Evolutionary conservation across 2,329 filamentous ascomycete species (phyloP).

Genomic region (Cadophora gregata): DNA sequence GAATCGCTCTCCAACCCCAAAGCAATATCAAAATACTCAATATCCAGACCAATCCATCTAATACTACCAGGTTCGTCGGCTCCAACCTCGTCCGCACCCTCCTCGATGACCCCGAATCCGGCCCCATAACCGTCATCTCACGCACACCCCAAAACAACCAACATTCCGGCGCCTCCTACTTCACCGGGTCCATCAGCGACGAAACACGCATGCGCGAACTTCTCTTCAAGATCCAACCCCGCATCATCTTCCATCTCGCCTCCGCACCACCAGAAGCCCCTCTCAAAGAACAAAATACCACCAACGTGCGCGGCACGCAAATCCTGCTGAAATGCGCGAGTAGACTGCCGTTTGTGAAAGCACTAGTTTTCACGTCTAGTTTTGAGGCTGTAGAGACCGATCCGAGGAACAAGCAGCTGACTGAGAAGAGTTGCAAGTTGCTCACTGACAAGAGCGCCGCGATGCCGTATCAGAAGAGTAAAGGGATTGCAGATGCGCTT

Average conservation of each 20-base stretch:
- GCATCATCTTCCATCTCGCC: constrained; percentile 45
- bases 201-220: constrained; percentile 28
- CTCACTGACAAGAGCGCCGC: constrained; percentile 38
- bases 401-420: constrained; percentile 35
- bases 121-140: constrained; percentile 43
- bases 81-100: constrained; percentile 44
- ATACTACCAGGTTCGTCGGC: constrained; percentile 41
- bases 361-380: constrained; percentile 45
- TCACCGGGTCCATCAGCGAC: constrained; percentile 41
- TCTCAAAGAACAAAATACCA: constrained; percentile 34
- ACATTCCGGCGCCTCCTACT: constrained; percentile 38
- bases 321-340: constrained; percentile 39
- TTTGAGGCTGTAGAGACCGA: constrained; percentile 42
- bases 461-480: constrained; percentile 40
- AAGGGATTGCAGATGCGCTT: constrained; percentile 44
- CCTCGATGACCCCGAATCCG: constrained; percentile 34
- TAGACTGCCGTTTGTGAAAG: constrained; percentile 34
- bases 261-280: constrained; percentile 40
- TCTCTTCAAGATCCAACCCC: constrained; percentile 38
- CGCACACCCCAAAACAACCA: constrained; percentile 38
- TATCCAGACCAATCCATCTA: neutral
- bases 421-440: constrained; percentile 38
- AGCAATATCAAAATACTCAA: neutral
- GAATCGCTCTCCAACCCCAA: neutral
- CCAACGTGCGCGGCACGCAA: constrained; percentile 46